These are phyloP conservation scores for Rhododendron griersonianum DNA, from an alignment of 148 eudicot species.

Conservation along the genomic window DNA sequence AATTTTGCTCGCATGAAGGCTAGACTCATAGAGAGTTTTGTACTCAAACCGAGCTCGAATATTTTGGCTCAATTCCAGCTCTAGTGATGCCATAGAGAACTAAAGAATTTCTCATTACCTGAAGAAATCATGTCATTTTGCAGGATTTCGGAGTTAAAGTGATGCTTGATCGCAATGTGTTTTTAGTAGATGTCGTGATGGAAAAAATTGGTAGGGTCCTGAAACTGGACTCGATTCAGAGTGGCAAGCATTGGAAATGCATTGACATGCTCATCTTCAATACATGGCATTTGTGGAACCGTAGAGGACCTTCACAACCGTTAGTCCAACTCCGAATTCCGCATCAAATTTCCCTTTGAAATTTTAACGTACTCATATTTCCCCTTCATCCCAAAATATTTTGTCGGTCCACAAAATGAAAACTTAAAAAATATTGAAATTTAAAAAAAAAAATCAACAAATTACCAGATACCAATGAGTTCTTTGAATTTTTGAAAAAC, in stretches of 20 bases:
- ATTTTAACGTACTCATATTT: neutral
- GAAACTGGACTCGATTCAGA: conserved; percentile 60
- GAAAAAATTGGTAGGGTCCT: conserved; percentile 60
- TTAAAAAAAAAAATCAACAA: too few relatives aligned
- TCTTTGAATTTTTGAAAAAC: too few relatives aligned
- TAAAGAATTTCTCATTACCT: neutral
- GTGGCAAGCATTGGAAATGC: conserved; percentile 66
- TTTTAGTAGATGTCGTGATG: conserved; percentile 64
- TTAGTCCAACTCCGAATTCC: conserved; percentile 18
- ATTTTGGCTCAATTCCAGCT: too few relatives aligned
- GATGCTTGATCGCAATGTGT: conserved; percentile 60
- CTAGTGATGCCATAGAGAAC: neutral
- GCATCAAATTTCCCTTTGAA: neutral
- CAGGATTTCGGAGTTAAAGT: conserved; percentile 68
- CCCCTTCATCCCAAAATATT: neutral
- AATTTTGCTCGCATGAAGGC: neutral
- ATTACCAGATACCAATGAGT: too few relatives aligned
- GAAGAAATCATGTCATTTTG: neutral
- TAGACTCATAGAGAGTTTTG: neutral
- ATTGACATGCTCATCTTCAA: conserved; percentile 64
- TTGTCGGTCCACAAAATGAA: too few relatives aligned
- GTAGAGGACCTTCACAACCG: conserved; percentile 85
- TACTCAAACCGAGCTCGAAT: neutral
- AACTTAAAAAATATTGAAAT: too few relatives aligned
- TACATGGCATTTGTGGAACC: conserved; percentile 99